phyloP scores from a whole-genome alignment of 2,329 filamentous ascomycete genomes.

The Epichloe amarillans region DNA sequence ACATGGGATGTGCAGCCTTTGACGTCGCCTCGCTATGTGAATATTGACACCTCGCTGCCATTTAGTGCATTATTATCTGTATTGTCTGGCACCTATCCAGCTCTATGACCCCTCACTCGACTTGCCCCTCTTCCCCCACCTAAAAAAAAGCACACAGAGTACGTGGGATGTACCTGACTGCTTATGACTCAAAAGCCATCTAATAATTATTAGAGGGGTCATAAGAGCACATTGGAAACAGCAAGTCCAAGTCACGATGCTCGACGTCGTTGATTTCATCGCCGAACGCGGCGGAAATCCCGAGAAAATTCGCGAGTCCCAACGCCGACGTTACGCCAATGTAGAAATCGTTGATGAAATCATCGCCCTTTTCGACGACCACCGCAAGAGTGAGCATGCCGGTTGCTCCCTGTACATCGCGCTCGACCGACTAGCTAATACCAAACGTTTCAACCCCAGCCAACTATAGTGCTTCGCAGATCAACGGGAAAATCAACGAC shows the following conservation, averaged over 20 bases:
- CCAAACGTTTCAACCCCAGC: slow-evolving; percentile 19
- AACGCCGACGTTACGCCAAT: slow-evolving; percentile 66
- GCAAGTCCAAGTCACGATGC: slow-evolving; percentile 33
- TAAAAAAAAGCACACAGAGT: not conserved
- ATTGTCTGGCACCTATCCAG: not conserved
- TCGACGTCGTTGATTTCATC: slow-evolving; percentile 69
- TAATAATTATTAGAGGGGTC: not conserved
- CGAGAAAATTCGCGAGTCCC: slow-evolving; percentile 82
- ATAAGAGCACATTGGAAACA: not conserved
- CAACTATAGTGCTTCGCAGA: slow-evolving; percentile 65
- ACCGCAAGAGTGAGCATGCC: slow-evolving; percentile 50
- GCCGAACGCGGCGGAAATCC: slow-evolving; percentile 82
- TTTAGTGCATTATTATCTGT: not conserved
- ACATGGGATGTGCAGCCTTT: too few species aligned
- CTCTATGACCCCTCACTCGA: not conserved
- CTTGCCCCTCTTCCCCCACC: not conserved
- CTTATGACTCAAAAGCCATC: not conserved
- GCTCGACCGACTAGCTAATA: not conserved
- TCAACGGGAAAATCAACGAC: slow-evolving; percentile 74
- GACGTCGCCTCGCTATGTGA: not conserved
- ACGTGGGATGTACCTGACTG: not conserved
- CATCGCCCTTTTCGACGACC: slow-evolving; percentile 74
- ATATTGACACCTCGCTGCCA: not conserved
- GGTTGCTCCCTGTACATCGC: not conserved
- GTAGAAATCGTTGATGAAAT: slow-evolving; percentile 84